Conservation (phyloP, 2,329 filamentous ascomycete genomes). For the Arthrobotrys musiformis region DNA sequence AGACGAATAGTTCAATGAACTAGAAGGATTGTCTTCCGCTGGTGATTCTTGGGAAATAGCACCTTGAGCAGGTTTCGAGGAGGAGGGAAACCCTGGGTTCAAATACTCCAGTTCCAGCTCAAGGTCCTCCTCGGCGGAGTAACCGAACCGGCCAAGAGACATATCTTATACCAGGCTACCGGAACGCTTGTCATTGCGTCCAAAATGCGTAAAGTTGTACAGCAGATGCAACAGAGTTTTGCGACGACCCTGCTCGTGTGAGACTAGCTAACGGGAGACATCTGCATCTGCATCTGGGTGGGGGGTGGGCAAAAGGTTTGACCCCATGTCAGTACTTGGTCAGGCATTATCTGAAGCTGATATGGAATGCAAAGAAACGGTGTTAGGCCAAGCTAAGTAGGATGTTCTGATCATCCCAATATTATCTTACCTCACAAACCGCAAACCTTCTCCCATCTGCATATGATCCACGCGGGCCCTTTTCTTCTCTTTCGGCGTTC, state of each 20-base stretch:
- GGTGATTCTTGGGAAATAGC: background rate
- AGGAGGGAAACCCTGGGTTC: constrained; percentile 37
- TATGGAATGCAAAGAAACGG: constrained; percentile 39
- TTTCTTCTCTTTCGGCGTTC: constrained; percentile 16
- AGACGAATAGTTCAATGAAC: constrained; percentile 1
- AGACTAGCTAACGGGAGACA: constrained; percentile 19
- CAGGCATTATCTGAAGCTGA: constrained; percentile 43
- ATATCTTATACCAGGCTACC: constrained; percentile 51
- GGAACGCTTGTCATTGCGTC: constrained; percentile 38
- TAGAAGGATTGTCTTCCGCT: background rate
- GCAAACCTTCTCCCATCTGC: constrained; percentile 28
- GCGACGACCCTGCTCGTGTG: constrained; percentile 25
- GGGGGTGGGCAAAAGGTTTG: constrained; percentile 31
- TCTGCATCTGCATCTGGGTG: constrained; percentile 25
- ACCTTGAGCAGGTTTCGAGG: constrained; percentile 11
- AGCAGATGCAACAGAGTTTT: constrained; percentile 25
- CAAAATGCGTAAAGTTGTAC: constrained; percentile 34
- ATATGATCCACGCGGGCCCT: background rate
- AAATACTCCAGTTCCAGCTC: constrained; percentile 44
- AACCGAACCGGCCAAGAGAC: constrained; percentile 18
- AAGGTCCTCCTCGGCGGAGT: constrained; percentile 29
- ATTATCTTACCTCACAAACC: too few species aligned
- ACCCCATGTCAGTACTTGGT: constrained; percentile 11
- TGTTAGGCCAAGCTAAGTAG: constrained; percentile 19
- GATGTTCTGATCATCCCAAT: constrained; percentile 44